Base-by-base conservation (phyloP, 257 asterid species). In the Petunia axillaris region DNA sequence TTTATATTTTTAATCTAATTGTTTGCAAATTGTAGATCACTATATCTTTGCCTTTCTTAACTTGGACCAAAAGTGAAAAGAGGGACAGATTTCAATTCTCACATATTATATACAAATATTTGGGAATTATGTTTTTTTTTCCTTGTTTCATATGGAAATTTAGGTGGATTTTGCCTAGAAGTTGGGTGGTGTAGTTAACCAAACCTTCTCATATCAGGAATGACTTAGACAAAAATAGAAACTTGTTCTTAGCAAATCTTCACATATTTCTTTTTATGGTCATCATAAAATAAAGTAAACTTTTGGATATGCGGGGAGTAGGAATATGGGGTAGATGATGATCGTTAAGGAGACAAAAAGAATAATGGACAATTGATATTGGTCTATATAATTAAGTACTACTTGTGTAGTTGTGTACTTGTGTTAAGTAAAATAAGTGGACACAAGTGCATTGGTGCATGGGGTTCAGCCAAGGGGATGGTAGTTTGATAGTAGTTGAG, bases 401-500 rank as follows among this genome's bases (percentile, higher is more conserved):
- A 58, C 35, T 58, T 25, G 25, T 25, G 25, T 25, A 25, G 25
- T 25, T 25, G 25, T 25, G 25, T 25, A 25, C 25, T 25, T 25
- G 25, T 25, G 25, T 25, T 25, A 25, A 25, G 25, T 25, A 25
- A 25, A 25, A 70, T 46, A 59, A 70, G 40, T 46, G 43, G 43
- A 11, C 59, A 70, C 59, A 46, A 50, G 25, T 25, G 25, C 25
- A 25, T 48, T 25, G 77, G 77, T 71, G 25, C 77, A 48, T 35
- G 60, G 35, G 6, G 25, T 0, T 25, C 25, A 25, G 25, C 25
- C 25, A 25, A 25, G 0, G 25, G 5, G 8, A 5, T 71, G 60
- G 77, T 48, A 46, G 77, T 71, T 71, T 5, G 77, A 25, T 71
- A 25, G 44, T 71, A 2, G 77, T 71, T 71, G 60, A 60, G 60